Conservation (phyloP, 2,329 filamentous ascomycete species). For the Cucurbitaria berberidis region DNA sequence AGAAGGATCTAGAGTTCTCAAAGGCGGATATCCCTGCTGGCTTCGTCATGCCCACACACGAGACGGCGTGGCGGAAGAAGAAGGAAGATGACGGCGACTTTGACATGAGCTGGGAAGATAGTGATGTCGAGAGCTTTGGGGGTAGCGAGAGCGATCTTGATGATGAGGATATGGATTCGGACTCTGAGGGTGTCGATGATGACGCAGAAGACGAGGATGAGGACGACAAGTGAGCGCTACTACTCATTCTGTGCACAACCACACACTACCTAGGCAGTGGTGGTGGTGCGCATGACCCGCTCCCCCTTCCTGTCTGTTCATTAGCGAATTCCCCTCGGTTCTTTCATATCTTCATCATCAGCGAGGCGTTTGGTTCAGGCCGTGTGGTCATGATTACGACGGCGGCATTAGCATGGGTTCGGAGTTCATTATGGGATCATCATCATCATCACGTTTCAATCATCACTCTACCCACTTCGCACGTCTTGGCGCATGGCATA, state of each 20-base stretch:
- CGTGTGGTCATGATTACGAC: slow-evolving; percentile 6
- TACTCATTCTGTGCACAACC: neutral
- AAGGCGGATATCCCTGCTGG: slow-evolving; percentile 79
- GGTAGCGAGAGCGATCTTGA: slow-evolving; percentile 61
- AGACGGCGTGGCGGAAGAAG: slow-evolving; percentile 67
- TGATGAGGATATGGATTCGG: slow-evolving; percentile 64
- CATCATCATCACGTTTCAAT: neutral
- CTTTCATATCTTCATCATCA: slow-evolving; percentile 15
- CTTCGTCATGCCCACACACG: slow-evolving; percentile 79
- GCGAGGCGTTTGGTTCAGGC: slow-evolving; percentile 31
- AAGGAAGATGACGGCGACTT: slow-evolving; percentile 68
- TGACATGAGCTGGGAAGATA: slow-evolving; percentile 54
- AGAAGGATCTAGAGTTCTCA: slow-evolving; percentile 72
- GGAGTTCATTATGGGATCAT: slow-evolving; percentile 11
- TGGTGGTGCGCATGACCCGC: slow-evolving; percentile 5
- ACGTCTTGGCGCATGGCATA: neutral
- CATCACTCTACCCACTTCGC: neutral
- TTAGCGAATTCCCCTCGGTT: slow-evolving; percentile 5
- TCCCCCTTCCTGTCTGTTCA: neutral
- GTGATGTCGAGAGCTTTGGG: slow-evolving; percentile 72
- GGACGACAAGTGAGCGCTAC: slow-evolving; percentile 25
- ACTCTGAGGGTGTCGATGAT: slow-evolving; percentile 61
- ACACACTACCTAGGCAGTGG: too few species aligned
- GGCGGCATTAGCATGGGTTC: slow-evolving; percentile 22
- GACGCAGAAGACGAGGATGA: slow-evolving; percentile 41